Evolutionary conservation across 139 green algal genomes (phyloP), one percentile per base, ranked within the genome.

Genomic region (Bryopsis sp.): DNA sequence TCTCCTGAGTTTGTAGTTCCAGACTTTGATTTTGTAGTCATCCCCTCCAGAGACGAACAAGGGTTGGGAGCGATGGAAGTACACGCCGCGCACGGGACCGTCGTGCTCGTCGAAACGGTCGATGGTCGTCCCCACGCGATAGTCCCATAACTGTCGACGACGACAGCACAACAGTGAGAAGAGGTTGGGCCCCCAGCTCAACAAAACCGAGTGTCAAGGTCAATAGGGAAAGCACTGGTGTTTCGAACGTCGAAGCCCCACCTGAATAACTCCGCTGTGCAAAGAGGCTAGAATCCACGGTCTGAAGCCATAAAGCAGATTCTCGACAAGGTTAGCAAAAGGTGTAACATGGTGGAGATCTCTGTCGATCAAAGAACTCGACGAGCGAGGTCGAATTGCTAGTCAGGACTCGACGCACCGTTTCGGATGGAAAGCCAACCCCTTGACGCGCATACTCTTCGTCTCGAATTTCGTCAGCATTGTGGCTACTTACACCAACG

Each of bases 31-130:
- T 76, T 96, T 96, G 81, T 97, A 97, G 73, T 97, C 92, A 75
- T 97, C 94, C n/a, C 93, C 93, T 43, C 93, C 93, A 15, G 89
- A 97, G 36, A 98, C 95, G 77, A 99, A 99, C 43, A 99, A 82
- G 6, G 95, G 95, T 82, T 99, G 95, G 1, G 80, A 84, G 61
- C 84, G 89, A 81, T 98, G 95, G 76, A 99, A 99, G 77, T 97
- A 77, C 22, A 99, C 89, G 39, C 95, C 93, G 8, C 95, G 86
- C 7, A 99, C 95, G 29, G 95, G 95, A 3, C 94, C 94, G 48
- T 99, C 95, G 70, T 99, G 95, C 85, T 99, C 95, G 72, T 99
- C 95, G 69, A 99, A 99, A 4, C 94, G 83, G 77, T 99, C 95
- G 72, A 99, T 98, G 2, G 99, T 79, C 2, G 95, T 99, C 37